Evolutionary conservation across 2,329 filamentous ascomycete species (phyloP).

Genomic region (Cercospora sojina): DNA sequence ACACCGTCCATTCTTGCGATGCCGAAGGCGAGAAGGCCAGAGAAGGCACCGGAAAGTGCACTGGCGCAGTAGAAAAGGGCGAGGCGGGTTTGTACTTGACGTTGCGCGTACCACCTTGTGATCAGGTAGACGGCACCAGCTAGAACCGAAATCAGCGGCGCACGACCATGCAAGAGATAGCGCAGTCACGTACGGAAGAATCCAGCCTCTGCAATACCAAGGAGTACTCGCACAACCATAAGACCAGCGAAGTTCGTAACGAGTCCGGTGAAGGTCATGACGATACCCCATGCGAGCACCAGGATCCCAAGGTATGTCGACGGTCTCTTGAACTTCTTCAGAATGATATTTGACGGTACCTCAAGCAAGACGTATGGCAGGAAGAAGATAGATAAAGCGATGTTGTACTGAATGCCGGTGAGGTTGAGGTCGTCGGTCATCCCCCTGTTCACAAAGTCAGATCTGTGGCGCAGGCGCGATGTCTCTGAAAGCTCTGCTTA

Average conservation of each 20-base stretch:
- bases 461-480: too few species aligned
- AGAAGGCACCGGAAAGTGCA: background rate
- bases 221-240: constrained; percentile 24
- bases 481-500: too few species aligned
- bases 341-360: constrained; percentile 34
- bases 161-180: constrained; percentile 28
- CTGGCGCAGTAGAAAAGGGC: background rate
- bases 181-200: constrained; percentile 25
- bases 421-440: background rate
- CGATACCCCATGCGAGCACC: constrained; percentile 32
- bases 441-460: too few species aligned
- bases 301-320: constrained; percentile 30
- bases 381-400: constrained; percentile 40
- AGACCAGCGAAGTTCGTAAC: constrained; percentile 32
- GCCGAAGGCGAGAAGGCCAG: background rate
- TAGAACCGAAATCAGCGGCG: constrained; percentile 20
- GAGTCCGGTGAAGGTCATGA: constrained; percentile 32
- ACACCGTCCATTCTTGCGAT: background rate
- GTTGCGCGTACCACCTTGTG: background rate
- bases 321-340: constrained; percentile 33
- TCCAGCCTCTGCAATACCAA: constrained; percentile 30
- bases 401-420: constrained; percentile 36
- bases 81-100: background rate
- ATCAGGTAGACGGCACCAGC: background rate
- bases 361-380: constrained; percentile 42